phyloP scores from a whole-genome alignment of 306 rosid species.

The Lagenaria siceraria region DNA sequence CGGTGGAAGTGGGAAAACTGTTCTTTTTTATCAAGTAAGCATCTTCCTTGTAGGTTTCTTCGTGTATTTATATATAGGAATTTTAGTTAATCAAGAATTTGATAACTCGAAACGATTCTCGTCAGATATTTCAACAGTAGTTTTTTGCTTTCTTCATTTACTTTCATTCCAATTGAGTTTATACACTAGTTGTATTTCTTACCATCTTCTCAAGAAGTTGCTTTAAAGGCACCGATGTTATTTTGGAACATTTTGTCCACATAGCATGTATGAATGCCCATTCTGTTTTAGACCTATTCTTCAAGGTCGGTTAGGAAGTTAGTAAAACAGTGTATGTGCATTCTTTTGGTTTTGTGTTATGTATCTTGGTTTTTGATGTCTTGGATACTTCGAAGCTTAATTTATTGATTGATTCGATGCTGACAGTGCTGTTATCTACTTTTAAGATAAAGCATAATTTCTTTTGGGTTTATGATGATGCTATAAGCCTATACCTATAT shows the following conservation, averaged over 20 bases:
- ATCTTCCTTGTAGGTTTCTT: background rate
- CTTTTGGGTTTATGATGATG: background rate
- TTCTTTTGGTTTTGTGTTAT: background rate
- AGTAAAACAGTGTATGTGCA: background rate
- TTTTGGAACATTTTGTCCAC: background rate
- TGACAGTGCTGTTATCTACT: background rate
- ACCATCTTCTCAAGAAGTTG: background rate
- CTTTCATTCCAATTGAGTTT: background rate
- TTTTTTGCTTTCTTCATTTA: background rate
- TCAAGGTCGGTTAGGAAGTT: background rate
- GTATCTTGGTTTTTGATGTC: background rate
- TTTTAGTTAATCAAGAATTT: background rate
- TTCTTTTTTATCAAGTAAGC: conserved; percentile 69
- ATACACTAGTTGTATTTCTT: background rate
- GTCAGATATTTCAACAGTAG: background rate
- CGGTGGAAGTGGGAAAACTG: conserved; percentile 73
- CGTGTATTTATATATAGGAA: no score
- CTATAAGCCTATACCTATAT: no score
- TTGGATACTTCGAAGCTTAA: background rate
- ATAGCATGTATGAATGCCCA: background rate
- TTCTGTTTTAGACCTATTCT: background rate
- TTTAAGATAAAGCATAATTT: background rate
- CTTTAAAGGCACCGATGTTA: background rate
- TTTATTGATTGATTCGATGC: background rate
- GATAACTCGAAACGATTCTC: background rate